Base-by-base conservation (phyloP, 805 yeast genomes). In the Metschnikowia proteae region DNA sequence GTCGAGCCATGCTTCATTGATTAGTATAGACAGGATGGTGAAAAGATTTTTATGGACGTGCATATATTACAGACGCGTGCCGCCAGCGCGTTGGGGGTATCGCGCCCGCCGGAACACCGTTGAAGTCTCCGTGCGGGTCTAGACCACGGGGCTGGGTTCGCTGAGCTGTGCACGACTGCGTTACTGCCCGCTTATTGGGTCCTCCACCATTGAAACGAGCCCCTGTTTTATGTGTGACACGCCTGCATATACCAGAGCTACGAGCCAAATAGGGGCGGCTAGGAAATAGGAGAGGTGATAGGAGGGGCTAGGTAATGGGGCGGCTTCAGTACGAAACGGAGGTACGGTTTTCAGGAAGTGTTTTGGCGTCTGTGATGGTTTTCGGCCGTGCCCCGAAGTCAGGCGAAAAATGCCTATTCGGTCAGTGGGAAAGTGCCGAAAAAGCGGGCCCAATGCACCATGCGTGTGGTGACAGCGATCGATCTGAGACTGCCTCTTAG, bases 21-120 rank as follows among this genome's bases (percentile, higher is more conserved):
- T 6, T 11, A 23, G 38, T 36, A 6, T 39, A 39, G 13, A 39
- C 43, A 39, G 43, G 34, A 39, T n/a, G 3, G 36, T 23, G 43
- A 40, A 40, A 40, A 40, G 23, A 40, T 40, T 40, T 40, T 30
- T 29, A 30, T 37, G 13, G 22, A n/a, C 30, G 39, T 26, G 39
- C 39, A 37, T 37, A 25, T n/a, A n/a, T 37, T 10, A 25, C 11
- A 25, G n/a, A 9, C 41, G 41, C 41, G 32, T 38, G 23, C 32
- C 32, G 23, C 32, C 41, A 9, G n/a, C 11, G 32, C 5, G 6
- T 13, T 29, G 25, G 32, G 25, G 25, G 11, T 5, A 5, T 17
- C 28, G 10, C 39, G 30, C 6, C 32, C 41, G 8, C 41, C 41
- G 41, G 41, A 38, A 28, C 41, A 27, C 41, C 32, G 32, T 28